Evolutionary conservation across 371 early-diverging fungal genomes (phyloP), one percentile per base, ranked within the genome.

Genomic region (Mucor circinelloides): DNA sequence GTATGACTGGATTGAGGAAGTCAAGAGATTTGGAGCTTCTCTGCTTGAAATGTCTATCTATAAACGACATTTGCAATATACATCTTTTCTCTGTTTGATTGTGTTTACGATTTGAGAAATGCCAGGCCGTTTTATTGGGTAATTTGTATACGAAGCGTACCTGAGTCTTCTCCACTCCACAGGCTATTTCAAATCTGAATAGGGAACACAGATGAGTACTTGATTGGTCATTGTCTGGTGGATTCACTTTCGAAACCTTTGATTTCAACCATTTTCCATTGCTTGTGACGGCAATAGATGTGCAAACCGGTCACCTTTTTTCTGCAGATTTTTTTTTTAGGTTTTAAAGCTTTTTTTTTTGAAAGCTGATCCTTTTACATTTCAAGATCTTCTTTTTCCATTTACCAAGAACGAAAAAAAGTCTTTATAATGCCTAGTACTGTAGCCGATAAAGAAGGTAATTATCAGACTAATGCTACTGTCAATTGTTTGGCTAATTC

Each of bases 401-500:
- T 25, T 48, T n/a, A 15, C 27, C 40, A 38, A 31, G 46, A 48
- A 61, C 42, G 50, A 48, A 25, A 60, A 30, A 42, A 40, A 42
- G 27, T 25, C 52, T n/a, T 19, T 21, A 38, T 40, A 28, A 63
- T 63, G 63, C 63, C 63, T 28, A 52, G 38, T 52, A 63, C 63
- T 28, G 63, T 40, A 55, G 55, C 54, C 27, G 40, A 63, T n/a
- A 63, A 55, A 63, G 63, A 63, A 63, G 63, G 63, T 63, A 63
- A 54, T 17, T 40, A 17, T 34, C 4, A 17, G 27, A 15, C 12
- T 1, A 44, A n/a, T 44, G 19, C 6, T 0, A 7, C 36, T 36
- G 36, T 36, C 58, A 34, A 21, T 32, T 12, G 6, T 25, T 21
- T 19, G 23, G 23, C 17, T 25, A 40, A 40, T 12, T 34, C 13